Base-by-base conservation (phyloP, 805 yeast genomes). In the Candida nonsorbophila region DNA sequence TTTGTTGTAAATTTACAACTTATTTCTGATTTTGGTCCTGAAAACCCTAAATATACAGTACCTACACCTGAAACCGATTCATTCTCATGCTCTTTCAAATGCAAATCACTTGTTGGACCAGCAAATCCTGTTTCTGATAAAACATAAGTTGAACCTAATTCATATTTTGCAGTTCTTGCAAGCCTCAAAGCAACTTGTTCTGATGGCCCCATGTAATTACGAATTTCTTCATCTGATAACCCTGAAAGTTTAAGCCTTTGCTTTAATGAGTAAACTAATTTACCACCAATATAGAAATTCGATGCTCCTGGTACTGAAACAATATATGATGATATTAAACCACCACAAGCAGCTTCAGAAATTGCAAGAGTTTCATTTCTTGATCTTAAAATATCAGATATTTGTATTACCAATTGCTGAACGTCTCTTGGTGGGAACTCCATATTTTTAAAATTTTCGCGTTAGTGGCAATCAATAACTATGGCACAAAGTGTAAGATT, bases 281-380 rank as follows among this genome's bases (percentile, higher is more conserved):
- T 78, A 0, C 94, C 88, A 12, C 95, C 95, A 34, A 83, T 82
- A 44, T 80, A 85, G 56, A 82, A 86, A 35, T 68, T 59, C 7
- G 92, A 80, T 0, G 95, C 95, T 4, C 95, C 95, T 0, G 94
- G 88, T 3, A 83, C 76, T 1, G 90, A 73, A 5, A 86, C 86
- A 13, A 85, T 51, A 45, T 83, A 84, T 1, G 94, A 84, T 3
- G 92, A 79, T 6, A 85, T 58, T 10, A 85, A 65, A 0, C 95
- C 95, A 6, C 95, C 95, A 52, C 95, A 85, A 0, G 95, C 94
- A 3, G 88, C 87, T 45, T 85, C 95, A 5, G 88, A 77, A 1
- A 83, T 80, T 0, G 94, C 84, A 14, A 85, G 58, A 1, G 94
- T 82, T 49, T 79, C 78, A 9, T 67, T 54, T 16, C 77, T 62